These are phyloP conservation scores for Hemerocallis citrina DNA, from an alignment of 106 monocot genomes.

Conservation along the genomic window DNA sequence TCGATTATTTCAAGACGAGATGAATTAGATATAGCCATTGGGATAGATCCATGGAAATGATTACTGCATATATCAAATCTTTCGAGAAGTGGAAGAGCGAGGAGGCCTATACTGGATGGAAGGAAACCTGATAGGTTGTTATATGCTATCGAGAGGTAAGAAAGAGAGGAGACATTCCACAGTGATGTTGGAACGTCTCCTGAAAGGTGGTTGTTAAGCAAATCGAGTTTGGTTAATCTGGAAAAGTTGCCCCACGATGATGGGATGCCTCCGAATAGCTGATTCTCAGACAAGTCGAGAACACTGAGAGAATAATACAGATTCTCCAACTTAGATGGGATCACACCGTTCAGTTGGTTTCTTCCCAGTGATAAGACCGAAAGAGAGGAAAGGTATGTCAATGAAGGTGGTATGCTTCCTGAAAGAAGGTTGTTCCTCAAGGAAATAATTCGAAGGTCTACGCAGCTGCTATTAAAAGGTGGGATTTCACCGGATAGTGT, in stretches of 20 bases:
- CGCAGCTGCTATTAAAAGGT: too few relatives aligned
- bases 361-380: too few relatives aligned
- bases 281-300: constrained; percentile 4
- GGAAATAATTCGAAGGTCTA: too few relatives aligned
- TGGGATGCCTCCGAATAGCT: constrained; percentile 5
- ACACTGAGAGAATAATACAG: too few relatives aligned
- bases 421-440: too few relatives aligned
- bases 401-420: too few relatives aligned
- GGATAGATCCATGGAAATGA: constrained; percentile 11
- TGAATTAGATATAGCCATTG: constrained; percentile 10
- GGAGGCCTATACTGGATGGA: neutral
- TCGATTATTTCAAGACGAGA: neutral
- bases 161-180: neutral
- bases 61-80: neutral
- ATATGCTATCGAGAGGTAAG: neutral
- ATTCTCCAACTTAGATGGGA: too few relatives aligned
- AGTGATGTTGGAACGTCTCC: neutral
- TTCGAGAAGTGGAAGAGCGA: constrained; percentile 4
- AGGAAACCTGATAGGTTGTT: neutral
- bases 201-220: neutral
- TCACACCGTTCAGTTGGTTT: too few relatives aligned
- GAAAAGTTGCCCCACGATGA: neutral
- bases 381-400: too few relatives aligned
- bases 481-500: too few relatives aligned
- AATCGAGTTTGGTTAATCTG: neutral